Conservation (phyloP, 495 filamentous ascomycete species). For the Neurospora cerealis region DNA sequence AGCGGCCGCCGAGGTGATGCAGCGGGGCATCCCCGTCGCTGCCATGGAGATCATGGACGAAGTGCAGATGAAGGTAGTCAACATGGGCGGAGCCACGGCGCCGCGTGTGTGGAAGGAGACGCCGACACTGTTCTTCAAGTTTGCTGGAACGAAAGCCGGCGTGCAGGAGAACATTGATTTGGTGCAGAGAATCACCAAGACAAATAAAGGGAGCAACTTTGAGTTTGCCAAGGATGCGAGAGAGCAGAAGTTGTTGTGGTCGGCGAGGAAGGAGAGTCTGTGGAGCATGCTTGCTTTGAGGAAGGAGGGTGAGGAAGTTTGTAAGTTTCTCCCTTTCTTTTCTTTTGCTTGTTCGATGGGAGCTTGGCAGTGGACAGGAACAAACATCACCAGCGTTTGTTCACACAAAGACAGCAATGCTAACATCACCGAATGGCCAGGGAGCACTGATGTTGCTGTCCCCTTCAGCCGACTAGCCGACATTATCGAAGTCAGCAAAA, state of each 20-base stretch:
- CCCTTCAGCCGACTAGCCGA: slow-evolving; percentile 79
- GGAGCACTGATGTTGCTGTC: slow-evolving; percentile 80
- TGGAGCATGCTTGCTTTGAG: slow-evolving; percentile 68
- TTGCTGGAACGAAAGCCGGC: slow-evolving; percentile 58
- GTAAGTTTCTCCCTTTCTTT: slow-evolving; percentile 23
- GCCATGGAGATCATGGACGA: slow-evolving; percentile 82
- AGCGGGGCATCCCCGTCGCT: slow-evolving; percentile 61
- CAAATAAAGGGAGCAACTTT: slow-evolving; percentile 55
- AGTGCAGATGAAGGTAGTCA: slow-evolving; percentile 72
- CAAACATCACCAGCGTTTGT: not conserved
- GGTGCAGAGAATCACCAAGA: slow-evolving; percentile 55
- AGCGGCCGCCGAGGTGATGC: slow-evolving; percentile 59
- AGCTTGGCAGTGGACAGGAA: not conserved
- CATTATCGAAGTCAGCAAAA: slow-evolving; percentile 83
- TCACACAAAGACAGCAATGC: not conserved
- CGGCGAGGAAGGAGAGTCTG: slow-evolving; percentile 61
- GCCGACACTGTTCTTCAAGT: slow-evolving; percentile 81
- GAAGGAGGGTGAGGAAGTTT: slow-evolving; percentile 49
- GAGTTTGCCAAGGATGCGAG: slow-evolving; percentile 59
- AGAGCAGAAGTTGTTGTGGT: slow-evolving; percentile 66
- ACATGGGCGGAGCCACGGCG: slow-evolving; percentile 57
- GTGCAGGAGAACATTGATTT: slow-evolving; percentile 58
- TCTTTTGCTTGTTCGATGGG: not conserved
- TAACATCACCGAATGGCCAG: slow-evolving; percentile 16
- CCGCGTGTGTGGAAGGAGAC: slow-evolving; percentile 61